Evolutionary conservation across 805 yeast species (phyloP), one percentile per base, ranked within the genome.

Genomic region (Geotrichum ghanense): DNA sequence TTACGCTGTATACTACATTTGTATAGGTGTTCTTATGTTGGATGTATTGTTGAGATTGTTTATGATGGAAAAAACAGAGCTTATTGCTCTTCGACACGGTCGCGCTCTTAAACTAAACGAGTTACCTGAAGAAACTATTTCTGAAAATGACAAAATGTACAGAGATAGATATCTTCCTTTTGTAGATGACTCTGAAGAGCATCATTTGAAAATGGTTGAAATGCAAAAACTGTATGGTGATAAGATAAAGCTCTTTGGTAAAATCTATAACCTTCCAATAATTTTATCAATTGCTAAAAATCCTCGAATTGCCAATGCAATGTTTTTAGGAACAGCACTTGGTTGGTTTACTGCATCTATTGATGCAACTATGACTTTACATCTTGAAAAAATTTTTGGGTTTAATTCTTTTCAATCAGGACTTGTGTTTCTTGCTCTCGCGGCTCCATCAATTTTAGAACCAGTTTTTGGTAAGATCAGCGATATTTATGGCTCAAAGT

Each of bases 341-440:
- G 63, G 58, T 4, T 61, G 64, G 64, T 45, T 61, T 27, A 44
- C 62, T 41, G 45, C 60, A 43, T 56, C 60, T 3, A 26, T 63
- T n/a, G 68, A 63, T 44, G 51, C 68, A 2, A 61, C 63, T 1
- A 45, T 63, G 14, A 57, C 67, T 5, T 45, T 61, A n/a, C 64
- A 58, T 46, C 44, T 63, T 19, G 51, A 59, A 10, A 50, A 51
- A 3, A 41, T 58, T 1, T 63, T 63, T 43, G 50, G 56, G 12
- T 64, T 57, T 41, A 48, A 50, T 42, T 57, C 68, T 1, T 50
- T 61, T 14, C 53, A 56, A 12, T 42, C 61, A 2, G 65, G 65
- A 0, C 48, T 64, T 27, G 51, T 61, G 42, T 61, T 63, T 45
- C 45, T 63, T 22, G 57, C 63, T 1, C 44, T 62, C n/a, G 64